Evolutionary conservation across 495 filamentous ascomycete genomes (phyloP).

Genomic region (Talaromyces adpressus): DNA sequence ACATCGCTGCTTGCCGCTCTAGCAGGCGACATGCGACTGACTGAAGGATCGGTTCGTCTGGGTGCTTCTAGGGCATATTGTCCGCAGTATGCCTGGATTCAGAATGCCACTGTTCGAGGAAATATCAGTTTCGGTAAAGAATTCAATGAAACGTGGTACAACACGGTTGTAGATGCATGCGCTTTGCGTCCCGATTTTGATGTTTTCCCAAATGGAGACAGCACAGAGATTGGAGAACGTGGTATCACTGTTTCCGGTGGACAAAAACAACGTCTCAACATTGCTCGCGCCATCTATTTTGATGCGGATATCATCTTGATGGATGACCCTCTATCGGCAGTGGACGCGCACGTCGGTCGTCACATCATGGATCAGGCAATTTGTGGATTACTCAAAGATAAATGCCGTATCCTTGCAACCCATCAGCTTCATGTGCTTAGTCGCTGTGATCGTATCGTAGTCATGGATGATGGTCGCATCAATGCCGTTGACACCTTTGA

Average conservation of each 20-base stretch:
- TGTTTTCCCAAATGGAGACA: conserved; percentile 48
- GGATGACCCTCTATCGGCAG: conserved; percentile 77
- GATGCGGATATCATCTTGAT: conserved; percentile 75
- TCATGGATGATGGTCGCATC: conserved; percentile 81
- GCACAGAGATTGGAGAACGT: conserved; percentile 53
- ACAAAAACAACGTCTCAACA: conserved; percentile 63
- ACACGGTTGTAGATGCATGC: conserved; percentile 49
- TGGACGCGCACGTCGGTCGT: conserved; percentile 81
- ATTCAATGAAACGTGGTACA: conserved; percentile 46
- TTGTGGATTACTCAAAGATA: conserved; percentile 78
- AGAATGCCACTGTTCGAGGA: conserved; percentile 76
- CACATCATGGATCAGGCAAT: conserved; percentile 97
- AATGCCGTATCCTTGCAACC: conserved; percentile 85
- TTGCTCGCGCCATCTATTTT: conserved; percentile 80
- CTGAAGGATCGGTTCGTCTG: conserved; percentile 61
- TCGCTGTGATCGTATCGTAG: conserved; percentile 84
- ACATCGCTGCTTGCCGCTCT: conserved; percentile 83
- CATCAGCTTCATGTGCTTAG: conserved; percentile 90
- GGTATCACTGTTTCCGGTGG: conserved; percentile 62
- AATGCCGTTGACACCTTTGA: conserved; percentile 81
- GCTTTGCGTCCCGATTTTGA: conserved; percentile 50
- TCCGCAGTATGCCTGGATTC: conserved; percentile 96
- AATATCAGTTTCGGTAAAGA: conserved; percentile 88
- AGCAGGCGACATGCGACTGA: conserved; percentile 90
- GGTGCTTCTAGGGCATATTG: conserved; percentile 82